These are phyloP conservation scores for Pythium utonaiense DNA, from an alignment of 352 stramenopile species.

Conservation along the genomic window DNA sequence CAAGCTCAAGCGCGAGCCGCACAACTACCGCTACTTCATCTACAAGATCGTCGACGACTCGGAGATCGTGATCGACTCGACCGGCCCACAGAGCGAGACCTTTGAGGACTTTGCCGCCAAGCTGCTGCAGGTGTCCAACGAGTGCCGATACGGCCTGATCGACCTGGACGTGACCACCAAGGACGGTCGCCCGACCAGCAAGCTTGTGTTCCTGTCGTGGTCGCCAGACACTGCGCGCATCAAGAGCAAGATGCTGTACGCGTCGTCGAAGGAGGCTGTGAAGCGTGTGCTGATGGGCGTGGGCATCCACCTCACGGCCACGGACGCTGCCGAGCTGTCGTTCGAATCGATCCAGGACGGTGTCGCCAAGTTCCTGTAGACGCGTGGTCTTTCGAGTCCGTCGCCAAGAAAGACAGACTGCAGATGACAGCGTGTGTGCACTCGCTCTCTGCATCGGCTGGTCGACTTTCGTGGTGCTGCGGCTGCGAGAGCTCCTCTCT, in stretches of 20 bases:
- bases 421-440: background rate
- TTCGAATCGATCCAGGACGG: slow-evolving; percentile 76
- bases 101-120: slow-evolving; percentile 89
- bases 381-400: background rate
- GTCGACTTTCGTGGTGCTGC: background rate
- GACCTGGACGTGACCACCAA: slow-evolving; percentile 89
- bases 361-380: slow-evolving; percentile 89
- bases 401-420: background rate
- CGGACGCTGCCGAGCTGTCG: slow-evolving; percentile 86
- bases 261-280: slow-evolving; percentile 92
- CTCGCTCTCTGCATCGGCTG: no score
- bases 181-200: slow-evolving; percentile 86
- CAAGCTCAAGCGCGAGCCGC: slow-evolving; percentile 91
- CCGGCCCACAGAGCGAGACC: slow-evolving; percentile 63
- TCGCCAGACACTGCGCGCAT: slow-evolving; percentile 91
- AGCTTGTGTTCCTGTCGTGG: slow-evolving; percentile 91
- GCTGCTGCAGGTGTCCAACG: slow-evolving; percentile 65
- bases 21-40: slow-evolving; percentile 95
- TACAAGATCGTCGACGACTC: slow-evolving; percentile 93
- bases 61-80: slow-evolving; percentile 92
- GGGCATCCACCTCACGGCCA: slow-evolving; percentile 94
- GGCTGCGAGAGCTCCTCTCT: background rate
- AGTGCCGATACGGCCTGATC: slow-evolving; percentile 88
- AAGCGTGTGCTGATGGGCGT: slow-evolving; percentile 93
- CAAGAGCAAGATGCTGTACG: slow-evolving; percentile 96